Evolutionary conservation across 2,329 filamentous ascomycete species (phyloP).

Genomic region (Colletotrichum coccodes): DNA sequence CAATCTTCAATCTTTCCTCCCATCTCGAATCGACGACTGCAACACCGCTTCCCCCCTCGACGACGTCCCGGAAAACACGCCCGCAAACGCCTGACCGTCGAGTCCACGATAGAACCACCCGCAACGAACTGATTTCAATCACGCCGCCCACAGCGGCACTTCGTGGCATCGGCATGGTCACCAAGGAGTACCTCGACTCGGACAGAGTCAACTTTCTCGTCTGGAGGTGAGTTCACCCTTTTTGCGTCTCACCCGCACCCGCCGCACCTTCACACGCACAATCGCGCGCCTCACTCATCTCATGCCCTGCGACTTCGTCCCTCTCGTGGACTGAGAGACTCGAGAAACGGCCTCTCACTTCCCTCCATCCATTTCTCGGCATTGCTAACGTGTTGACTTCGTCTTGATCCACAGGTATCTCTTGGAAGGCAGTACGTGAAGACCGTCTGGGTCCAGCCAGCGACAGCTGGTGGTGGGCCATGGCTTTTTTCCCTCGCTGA

Average conservation of each 20-base stretch:
- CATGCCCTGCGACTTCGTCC: background rate
- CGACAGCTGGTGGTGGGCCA: constrained; percentile 28
- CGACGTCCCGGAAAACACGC: constrained; percentile 17
- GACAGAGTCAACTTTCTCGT: constrained; percentile 77
- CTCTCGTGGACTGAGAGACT: background rate
- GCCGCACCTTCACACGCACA: constrained; percentile 10
- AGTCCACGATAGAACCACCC: background rate
- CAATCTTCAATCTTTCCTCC: constrained; percentile 31
- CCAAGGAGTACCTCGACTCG: constrained; percentile 74
- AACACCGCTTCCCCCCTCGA: constrained; percentile 22
- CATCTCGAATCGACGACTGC: constrained; percentile 33
- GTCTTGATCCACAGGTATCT: constrained; percentile 58
- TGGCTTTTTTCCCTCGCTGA: constrained; percentile 19
- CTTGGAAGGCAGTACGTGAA: constrained; percentile 69
- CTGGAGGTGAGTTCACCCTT: constrained; percentile 69
- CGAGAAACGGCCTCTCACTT: constrained; percentile 9
- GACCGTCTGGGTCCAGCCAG: constrained; percentile 22
- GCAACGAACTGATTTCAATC: constrained; percentile 11
- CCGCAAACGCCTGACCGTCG: constrained; percentile 8
- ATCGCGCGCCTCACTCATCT: constrained; percentile 23
- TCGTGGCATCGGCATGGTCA: constrained; percentile 43
- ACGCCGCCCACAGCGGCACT: constrained; percentile 33
- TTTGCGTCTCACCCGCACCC: constrained; percentile 34
- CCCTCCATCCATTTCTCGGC: constrained; percentile 5
- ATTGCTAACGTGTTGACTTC: constrained; percentile 29